These are phyloP conservation scores for Pugionium cornutum DNA, from an alignment of 345 rosid genomes.

Conservation along the genomic window DNA sequence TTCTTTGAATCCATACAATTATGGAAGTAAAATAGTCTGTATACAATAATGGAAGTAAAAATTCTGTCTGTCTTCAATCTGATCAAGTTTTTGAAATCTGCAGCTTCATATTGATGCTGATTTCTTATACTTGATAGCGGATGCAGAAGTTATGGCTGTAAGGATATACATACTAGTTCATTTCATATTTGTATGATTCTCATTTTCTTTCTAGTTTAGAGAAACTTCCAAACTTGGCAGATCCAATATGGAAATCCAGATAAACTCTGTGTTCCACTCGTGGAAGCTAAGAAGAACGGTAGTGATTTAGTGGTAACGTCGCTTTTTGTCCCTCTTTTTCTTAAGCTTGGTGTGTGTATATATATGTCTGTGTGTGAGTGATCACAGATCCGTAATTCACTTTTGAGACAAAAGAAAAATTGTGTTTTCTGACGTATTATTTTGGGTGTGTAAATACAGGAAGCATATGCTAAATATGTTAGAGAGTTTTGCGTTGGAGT, in stretches of 20 bases:
- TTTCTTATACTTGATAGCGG: conserved; percentile 87
- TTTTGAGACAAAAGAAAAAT: neutral
- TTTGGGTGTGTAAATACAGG: conserved; percentile 45
- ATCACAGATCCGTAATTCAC: neutral
- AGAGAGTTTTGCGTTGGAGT: conserved; percentile 55
- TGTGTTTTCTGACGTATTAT: neutral
- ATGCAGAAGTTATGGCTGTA: conserved; percentile 82
- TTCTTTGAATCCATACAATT: neutral
- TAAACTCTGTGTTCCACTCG: conserved; percentile 67
- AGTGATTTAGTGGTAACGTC: conserved; percentile 72
- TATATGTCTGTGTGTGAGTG: neutral
- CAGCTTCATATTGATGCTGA: conserved; percentile 90
- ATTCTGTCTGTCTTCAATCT: neutral
- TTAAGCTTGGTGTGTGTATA: neutral
- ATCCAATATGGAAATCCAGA: conserved; percentile 94
- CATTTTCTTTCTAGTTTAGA: conserved; percentile 20
- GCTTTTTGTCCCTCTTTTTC: conserved; percentile 4
- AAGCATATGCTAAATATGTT: conserved; percentile 69
- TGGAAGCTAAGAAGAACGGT: conserved; percentile 76
- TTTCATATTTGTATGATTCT: conserved; percentile 14
- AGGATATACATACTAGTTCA: conserved; percentile 2
- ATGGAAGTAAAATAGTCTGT: too few species aligned
- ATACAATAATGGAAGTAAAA: neutral
- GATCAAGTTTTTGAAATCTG: conserved; percentile 26
- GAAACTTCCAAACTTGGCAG: conserved; percentile 47